Percentiles rank a stretch among this genome's conserved stretches.
These are phyloP conservation scores for Pseudomicrostroma phylloplanum DNA, from an alignment of 1,284 basidiomycete genomes.

Conservation along the genomic window DNA sequence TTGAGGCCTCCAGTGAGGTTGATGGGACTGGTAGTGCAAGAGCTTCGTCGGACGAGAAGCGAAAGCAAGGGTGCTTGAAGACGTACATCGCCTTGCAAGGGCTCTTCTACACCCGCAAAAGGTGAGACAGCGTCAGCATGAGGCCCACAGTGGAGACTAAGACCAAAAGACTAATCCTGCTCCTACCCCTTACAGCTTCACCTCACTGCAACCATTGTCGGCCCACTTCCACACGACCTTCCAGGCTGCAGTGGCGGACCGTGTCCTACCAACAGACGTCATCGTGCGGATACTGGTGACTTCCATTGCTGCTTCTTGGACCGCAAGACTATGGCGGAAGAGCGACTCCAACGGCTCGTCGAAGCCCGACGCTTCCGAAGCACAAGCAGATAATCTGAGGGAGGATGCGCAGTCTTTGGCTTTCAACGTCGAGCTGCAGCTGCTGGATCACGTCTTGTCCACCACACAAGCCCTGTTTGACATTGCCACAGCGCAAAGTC, in stretches of 20 bases:
- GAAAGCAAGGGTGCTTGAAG: background rate
- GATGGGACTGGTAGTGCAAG: background rate
- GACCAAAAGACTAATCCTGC: background rate
- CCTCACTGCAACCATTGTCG: background rate
- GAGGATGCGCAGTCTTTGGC: background rate
- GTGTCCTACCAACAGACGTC: constrained; percentile 28
- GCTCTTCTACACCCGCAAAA: constrained; percentile 28
- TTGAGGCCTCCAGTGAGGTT: background rate
- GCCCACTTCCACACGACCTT: background rate
- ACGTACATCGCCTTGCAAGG: constrained; percentile 39
- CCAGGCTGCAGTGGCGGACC: background rate
- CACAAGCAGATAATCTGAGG: background rate
- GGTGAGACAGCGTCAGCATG: constrained; percentile 15
- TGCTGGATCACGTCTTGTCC: constrained; percentile 67
- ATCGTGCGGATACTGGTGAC: constrained; percentile 40
- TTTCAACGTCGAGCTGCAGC: constrained; percentile 58
- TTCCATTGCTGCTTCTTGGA: constrained; percentile 37
- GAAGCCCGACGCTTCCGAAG: background rate
- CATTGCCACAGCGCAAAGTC: constrained; percentile 59
- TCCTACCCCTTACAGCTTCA: background rate
- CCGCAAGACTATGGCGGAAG: constrained; percentile 27
- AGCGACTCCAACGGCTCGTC: background rate
- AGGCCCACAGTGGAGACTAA: too few species aligned
- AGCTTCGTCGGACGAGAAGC: background rate
- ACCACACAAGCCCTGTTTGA: constrained; percentile 65